Conservation (phyloP, 768 basidiomycete species). For the Auricularia cornea region DNA sequence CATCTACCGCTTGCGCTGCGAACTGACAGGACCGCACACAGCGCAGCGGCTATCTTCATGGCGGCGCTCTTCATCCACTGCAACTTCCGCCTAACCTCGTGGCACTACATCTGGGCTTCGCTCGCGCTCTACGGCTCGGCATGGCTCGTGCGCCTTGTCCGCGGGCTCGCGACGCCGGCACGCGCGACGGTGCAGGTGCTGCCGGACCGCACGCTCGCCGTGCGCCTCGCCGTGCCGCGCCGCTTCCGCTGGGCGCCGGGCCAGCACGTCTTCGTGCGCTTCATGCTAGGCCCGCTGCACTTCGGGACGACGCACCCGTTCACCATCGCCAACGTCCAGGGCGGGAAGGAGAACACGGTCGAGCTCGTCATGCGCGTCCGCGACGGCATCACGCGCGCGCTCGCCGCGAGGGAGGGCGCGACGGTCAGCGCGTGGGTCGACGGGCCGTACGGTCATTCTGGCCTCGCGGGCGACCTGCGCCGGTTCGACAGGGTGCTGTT, state of each 20-base stretch:
- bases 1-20: too few species aligned
- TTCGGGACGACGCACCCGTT: conserved; percentile 28
- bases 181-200: conserved; percentile 19
- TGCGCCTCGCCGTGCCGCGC: conserved; percentile 17
- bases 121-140: conserved; percentile 21
- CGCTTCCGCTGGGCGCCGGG: conserved; percentile 25
- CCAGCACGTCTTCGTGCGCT: conserved; percentile 25
- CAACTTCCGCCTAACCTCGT: conserved; percentile 22
- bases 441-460: conserved; percentile 20
- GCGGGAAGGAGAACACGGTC: conserved; percentile 4
- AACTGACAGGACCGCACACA: conserved; percentile 1
- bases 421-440: conserved; percentile 18
- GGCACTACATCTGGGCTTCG: conserved; percentile 26
- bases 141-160: conserved; percentile 20
- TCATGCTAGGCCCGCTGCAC: conserved; percentile 16
- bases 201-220: conserved; percentile 14
- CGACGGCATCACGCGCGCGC: conserved; percentile 21
- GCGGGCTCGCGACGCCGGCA: conserved; percentile 17
- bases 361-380: conserved; percentile 21
- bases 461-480: conserved; percentile 18
- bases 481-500: conserved; percentile 23
- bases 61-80: conserved; percentile 27
- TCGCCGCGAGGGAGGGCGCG: conserved; percentile 7
- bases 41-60: conserved; percentile 26
- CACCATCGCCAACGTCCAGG: conserved; percentile 23